These are phyloP conservation scores for Chalciporus chontae DNA, from an alignment of 768 basidiomycete species.

Conservation along the genomic window DNA sequence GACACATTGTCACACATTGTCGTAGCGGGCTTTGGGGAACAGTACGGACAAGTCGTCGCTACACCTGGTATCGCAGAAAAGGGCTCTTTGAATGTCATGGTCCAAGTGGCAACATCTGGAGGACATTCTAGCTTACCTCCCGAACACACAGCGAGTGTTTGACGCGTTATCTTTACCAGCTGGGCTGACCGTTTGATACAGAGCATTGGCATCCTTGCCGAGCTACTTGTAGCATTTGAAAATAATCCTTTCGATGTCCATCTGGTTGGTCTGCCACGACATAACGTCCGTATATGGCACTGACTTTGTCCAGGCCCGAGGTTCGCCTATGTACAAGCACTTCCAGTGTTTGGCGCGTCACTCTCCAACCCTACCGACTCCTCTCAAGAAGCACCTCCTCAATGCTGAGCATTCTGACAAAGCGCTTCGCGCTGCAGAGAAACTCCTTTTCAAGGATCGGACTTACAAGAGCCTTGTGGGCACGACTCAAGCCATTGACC, in stretches of 20 bases:
- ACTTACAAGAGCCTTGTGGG: constrained; percentile 46
- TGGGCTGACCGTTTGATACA: constrained; percentile 27
- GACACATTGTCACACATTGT: background rate
- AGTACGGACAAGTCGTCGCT: constrained; percentile 55
- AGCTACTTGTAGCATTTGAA: constrained; percentile 67
- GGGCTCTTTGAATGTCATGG: constrained; percentile 58
- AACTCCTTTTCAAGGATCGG: constrained; percentile 39
- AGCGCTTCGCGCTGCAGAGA: constrained; percentile 50
- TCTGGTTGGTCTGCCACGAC: constrained; percentile 39
- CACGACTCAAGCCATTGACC: constrained; percentile 77
- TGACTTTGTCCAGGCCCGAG: constrained; percentile 39
- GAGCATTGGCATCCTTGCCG: constrained; percentile 80
- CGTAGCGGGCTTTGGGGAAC: constrained; percentile 47
- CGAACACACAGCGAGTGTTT: constrained; percentile 60
- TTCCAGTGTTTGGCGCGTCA: constrained; percentile 67
- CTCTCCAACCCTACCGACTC: constrained; percentile 48
- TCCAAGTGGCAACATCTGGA: constrained; percentile 68
- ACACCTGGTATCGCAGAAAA: constrained; percentile 69
- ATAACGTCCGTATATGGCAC: background rate
- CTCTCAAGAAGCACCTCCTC: constrained; percentile 46
- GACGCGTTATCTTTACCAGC: background rate
- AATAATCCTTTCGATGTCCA: constrained; percentile 51
- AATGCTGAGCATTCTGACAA: constrained; percentile 45
- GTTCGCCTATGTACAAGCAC: constrained; percentile 54
- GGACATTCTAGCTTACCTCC: constrained; percentile 89